Evolutionary conservation across 768 basidiomycete genomes (phyloP).

Genomic region (Termitomyces titanicus): DNA sequence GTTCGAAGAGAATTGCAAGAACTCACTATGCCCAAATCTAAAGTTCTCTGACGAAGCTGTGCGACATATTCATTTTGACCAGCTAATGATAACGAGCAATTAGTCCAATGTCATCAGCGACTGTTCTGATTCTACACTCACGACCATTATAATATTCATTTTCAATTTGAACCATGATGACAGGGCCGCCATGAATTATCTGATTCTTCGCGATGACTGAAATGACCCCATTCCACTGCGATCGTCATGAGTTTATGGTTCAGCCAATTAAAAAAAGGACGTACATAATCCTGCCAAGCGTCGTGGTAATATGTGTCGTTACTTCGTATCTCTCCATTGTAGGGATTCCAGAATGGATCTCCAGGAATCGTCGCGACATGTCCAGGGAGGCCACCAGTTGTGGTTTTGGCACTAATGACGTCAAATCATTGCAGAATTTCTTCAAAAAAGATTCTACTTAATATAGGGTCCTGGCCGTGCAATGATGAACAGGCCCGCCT

Average conservation of each 20-base stretch:
- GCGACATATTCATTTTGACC: conserved; percentile 17
- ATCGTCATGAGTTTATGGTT: not conserved
- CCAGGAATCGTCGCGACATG: conserved; percentile 16
- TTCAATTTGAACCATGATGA: conserved; percentile 15
- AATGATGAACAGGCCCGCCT: conserved; percentile 14
- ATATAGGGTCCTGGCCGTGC: conserved; percentile 16
- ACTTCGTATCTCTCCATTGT: conserved; percentile 16
- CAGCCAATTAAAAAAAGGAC: not conserved
- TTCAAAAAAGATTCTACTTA: conserved; percentile 3
- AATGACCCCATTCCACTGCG: conserved; percentile 15
- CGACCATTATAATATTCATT: conserved; percentile 17
- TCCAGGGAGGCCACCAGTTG: conserved; percentile 13
- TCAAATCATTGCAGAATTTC: not conserved
- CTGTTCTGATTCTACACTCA: not conserved
- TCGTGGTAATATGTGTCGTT: conserved; percentile 15
- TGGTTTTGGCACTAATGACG: conserved; percentile 10
- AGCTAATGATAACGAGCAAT: not conserved
- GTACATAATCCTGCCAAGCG: conserved; percentile 16
- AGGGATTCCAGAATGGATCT: conserved; percentile 13
- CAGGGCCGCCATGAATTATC: conserved; percentile 12
- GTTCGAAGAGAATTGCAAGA: too few species aligned
- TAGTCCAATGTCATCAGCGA: not conserved
- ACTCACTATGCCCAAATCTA: conserved; percentile 13
- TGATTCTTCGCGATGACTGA: conserved; percentile 14
- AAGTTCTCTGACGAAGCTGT: conserved; percentile 11